Base-by-base conservation (phyloP, 768 basidiomycete species). In the Rhodotorula diobovata region DNA sequence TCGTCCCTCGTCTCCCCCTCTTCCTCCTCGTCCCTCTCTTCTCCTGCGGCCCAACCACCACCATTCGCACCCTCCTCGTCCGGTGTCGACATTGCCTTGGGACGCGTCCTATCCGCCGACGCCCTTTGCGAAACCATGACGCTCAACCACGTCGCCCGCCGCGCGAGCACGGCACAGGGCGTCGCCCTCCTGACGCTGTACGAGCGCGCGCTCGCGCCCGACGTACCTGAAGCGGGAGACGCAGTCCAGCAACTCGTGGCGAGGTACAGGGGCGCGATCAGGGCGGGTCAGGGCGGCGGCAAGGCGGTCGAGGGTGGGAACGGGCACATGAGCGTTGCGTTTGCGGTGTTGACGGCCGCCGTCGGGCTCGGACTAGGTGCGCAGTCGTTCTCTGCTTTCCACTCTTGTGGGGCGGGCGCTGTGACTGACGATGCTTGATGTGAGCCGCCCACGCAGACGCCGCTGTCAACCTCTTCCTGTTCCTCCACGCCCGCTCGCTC, bases 161-260 rank as follows among this genome's bases (percentile, higher is more conserved):
- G 96, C 21, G 92, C 94, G 41, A 94, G 92, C 43, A 89, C 86
- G 66, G 85, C 93, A 11, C 96, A 99, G 79, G 96, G 96, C 8
- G 88, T 91, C 21, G 95, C 95, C 10, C 85, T 97, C 54, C 85
- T 99, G 43, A 91, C 93, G 2, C 84, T 98, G 8, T 95, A 89
- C 80, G 83, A 89, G 28, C 90, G 88, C 77, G 90, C 91, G 0
- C 88, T 97, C 78, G 85, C 89, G 9, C 81, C 81, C 35, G 34
- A 23, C 21, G 21, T 43, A 80, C 81, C 55, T n/a, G n/a, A n/a
- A 86, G 90, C 77, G 95, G 84, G 90, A 5, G 84, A 66, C 82
- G 35, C 12, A 9, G 66, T 61, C 9, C 16, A 50, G 18, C 23
- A 39, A n/a, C 30, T 71, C 18, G 72, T 73, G 32, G 39, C 48